These are phyloP conservation scores for Colletotrichum sp. DNA, from an alignment of 2,329 filamentous ascomycete species.

Conservation along the genomic window DNA sequence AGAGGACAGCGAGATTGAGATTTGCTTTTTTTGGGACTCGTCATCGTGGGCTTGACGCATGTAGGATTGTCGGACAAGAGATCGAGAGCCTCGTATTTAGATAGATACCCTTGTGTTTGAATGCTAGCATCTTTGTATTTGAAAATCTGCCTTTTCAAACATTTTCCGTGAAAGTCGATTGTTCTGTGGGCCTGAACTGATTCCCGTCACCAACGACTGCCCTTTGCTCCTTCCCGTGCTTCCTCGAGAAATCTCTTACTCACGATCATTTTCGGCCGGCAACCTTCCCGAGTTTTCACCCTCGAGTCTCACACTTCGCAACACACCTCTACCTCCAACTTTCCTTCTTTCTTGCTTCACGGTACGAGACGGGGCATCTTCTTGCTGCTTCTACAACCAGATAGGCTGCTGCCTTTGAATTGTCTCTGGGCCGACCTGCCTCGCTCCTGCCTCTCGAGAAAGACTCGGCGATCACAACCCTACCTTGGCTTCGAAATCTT, in stretches of 20 bases:
- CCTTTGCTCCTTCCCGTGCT: background rate
- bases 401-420: background rate
- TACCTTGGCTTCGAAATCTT: background rate
- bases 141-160: rapidly evolving
- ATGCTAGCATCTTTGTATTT: background rate
- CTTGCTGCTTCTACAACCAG: rapidly evolving
- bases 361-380: rapidly evolving
- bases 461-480: rapidly evolving
- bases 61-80: background rate
- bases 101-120: background rate
- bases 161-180: rapidly evolving
- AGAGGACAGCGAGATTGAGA: background rate
- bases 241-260: too few relatives aligned
- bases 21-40: background rate
- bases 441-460: background rate
- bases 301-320: background rate
- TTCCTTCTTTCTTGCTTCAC: rapidly evolving
- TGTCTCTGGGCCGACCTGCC: too few relatives aligned
- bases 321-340: rapidly evolving
- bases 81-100: background rate
- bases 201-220: rapidly evolving
- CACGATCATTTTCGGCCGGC: too few relatives aligned
- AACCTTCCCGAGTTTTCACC: background rate
- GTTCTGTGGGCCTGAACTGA: background rate
- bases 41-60: background rate